These are phyloP conservation scores for Vaccinium macrocarpon DNA, from an alignment of 148 eudicot species.

Conservation along the genomic window DNA sequence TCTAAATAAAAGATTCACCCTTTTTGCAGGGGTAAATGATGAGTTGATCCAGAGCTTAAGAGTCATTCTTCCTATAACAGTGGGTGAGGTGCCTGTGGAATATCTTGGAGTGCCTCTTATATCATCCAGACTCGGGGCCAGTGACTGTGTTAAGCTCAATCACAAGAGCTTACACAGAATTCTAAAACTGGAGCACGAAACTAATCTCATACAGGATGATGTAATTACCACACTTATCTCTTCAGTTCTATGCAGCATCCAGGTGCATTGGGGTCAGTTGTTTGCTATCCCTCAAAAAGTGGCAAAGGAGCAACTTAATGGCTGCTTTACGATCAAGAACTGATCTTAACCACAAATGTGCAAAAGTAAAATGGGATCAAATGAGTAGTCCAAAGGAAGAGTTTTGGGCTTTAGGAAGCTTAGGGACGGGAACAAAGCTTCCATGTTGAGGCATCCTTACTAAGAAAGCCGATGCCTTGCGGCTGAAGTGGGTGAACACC, in stretches of 20 bases:
- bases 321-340: neutral
- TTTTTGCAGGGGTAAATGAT: neutral
- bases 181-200: neutral
- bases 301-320: neutral
- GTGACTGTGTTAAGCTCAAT: neutral
- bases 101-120: neutral
- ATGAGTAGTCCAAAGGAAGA: neutral
- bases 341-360: neutral
- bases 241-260: neutral
- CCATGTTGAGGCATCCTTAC: neutral
- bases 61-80: neutral
- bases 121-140: neutral
- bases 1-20: neutral
- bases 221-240: neutral
- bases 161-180: neutral
- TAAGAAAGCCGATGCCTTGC: neutral
- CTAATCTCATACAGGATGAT: neutral
- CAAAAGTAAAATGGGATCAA: neutral
- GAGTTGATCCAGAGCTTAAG: conserved; percentile 4
- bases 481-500: neutral
- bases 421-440: neutral
- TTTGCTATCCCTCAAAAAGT: neutral
- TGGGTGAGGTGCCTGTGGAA: neutral
- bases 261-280: neutral
- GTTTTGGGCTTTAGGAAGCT: neutral